Evolutionary conservation across 2,329 filamentous ascomycete species (phyloP).

Genomic region (Huntiella decipiens): DNA sequence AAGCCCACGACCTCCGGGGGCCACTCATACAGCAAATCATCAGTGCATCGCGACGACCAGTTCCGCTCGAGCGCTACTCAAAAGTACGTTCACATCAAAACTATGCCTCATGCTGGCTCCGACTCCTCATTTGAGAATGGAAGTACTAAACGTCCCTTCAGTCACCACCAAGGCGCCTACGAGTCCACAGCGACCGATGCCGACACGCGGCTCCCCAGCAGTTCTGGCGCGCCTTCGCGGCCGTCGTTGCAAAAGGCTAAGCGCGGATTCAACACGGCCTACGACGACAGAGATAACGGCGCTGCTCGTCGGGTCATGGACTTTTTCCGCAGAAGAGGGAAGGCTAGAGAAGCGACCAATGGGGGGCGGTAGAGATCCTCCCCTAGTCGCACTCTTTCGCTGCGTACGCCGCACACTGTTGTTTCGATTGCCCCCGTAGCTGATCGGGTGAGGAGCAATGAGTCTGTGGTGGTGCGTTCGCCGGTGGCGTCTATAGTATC

Average conservation of each 20-base stretch:
- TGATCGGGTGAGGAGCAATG: too few relatives aligned
- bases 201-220: conserved; percentile 20
- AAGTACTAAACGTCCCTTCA: conserved; percentile 12
- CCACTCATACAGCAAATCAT: conserved; percentile 1
- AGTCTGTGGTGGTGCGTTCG: too few relatives aligned
- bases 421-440: not conserved
- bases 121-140: conserved; percentile 31
- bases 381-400: conserved; percentile 10
- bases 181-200: conserved; percentile 25
- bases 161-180: conserved; percentile 25
- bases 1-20: conserved; percentile 11
- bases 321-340: conserved; percentile 79
- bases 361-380: conserved; percentile 10
- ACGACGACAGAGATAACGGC: conserved; percentile 59
- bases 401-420: conserved; percentile 1
- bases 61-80: conserved; percentile 21
- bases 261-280: conserved; percentile 64
- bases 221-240: conserved; percentile 15
- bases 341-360: conserved; percentile 25
- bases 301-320: conserved; percentile 92
- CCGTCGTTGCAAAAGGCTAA: conserved; percentile 68
- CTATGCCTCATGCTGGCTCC: conserved; percentile 30
- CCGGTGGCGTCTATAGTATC: too few relatives aligned
- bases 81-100: conserved; percentile 25
- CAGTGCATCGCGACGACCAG: not conserved